phyloP scores from a whole-genome alignment of 306 rosid genomes.

The Cicer judaicum region DNA sequence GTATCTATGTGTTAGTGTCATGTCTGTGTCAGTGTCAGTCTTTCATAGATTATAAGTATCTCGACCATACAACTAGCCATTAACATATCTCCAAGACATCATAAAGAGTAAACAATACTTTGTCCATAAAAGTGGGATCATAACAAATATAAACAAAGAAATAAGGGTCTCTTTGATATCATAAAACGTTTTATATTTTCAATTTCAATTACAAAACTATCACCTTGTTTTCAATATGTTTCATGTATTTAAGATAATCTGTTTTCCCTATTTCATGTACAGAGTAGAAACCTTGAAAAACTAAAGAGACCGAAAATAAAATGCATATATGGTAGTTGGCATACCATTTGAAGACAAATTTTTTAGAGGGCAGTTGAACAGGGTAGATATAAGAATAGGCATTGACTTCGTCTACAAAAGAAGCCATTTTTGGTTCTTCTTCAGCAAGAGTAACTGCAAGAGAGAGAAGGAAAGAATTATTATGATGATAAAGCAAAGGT shows the following conservation, averaged over 20 bases:
- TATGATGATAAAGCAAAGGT: slow-evolving; percentile 31
- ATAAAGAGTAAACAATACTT: neutral
- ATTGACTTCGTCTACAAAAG: slow-evolving; percentile 72
- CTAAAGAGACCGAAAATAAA: neutral
- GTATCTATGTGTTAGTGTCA: too few relatives aligned
- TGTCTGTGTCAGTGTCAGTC: too few relatives aligned
- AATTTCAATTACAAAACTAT: neutral
- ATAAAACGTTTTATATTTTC: neutral
- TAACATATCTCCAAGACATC: slow-evolving; percentile 5
- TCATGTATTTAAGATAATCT: neutral
- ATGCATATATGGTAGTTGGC: slow-evolving; percentile 19
- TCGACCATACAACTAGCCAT: too few relatives aligned
- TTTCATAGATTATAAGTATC: too few relatives aligned
- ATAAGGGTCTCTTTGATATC: neutral
- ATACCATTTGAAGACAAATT: slow-evolving; percentile 82
- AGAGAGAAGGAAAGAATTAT: neutral
- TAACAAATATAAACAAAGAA: slow-evolving; percentile 11
- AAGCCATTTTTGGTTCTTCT: slow-evolving; percentile 69
- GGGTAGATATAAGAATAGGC: slow-evolving; percentile 87
- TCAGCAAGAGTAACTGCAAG: slow-evolving; percentile 74
- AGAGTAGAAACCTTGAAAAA: neutral
- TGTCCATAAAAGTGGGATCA: neutral
- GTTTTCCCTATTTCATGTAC: neutral
- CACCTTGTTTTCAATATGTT: neutral
- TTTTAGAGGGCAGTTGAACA: slow-evolving; percentile 70